Percentiles rank a stretch among this genome's conserved stretches.
These are phyloP conservation scores for Lentinula edodes DNA, from an alignment of 768 basidiomycete species.

Conservation along the genomic window DNA sequence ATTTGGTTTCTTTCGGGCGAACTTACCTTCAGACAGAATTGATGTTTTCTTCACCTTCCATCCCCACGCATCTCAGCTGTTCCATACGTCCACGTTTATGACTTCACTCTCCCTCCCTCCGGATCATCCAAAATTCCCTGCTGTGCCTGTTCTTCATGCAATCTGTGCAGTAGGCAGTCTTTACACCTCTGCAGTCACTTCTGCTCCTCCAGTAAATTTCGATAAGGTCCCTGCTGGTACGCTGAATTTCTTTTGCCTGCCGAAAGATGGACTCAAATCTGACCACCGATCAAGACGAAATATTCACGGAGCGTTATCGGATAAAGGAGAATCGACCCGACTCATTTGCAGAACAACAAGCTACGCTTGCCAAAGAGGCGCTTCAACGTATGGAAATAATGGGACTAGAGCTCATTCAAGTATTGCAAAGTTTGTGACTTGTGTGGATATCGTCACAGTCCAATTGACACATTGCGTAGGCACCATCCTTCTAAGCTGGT, in stretches of 20 bases:
- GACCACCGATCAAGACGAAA: slow-evolving; percentile 37
- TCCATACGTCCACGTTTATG: slow-evolving; percentile 66
- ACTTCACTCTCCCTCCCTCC: slow-evolving; percentile 59
- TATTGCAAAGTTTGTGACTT: slow-evolving; percentile 50
- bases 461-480: slow-evolving; percentile 30
- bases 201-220: slow-evolving; percentile 47
- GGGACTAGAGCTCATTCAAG: slow-evolving; percentile 52
- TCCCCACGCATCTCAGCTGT: slow-evolving; percentile 64
- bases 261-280: slow-evolving; percentile 4
- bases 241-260: slow-evolving; percentile 6
- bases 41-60: slow-evolving; percentile 78
- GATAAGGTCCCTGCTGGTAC: slow-evolving; percentile 42
- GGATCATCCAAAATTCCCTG: slow-evolving; percentile 69
- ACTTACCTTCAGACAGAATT: slow-evolving; percentile 34
- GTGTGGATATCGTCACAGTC: neutral
- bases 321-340: slow-evolving; percentile 41
- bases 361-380: slow-evolving; percentile 45
- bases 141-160: slow-evolving; percentile 69
- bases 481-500: slow-evolving; percentile 60
- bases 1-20: neutral
- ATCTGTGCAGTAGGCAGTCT: slow-evolving; percentile 78
- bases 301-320: slow-evolving; percentile 44
- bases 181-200: slow-evolving; percentile 65
- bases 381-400: slow-evolving; percentile 41
- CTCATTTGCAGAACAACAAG: slow-evolving; percentile 64